Base-by-base conservation (phyloP, 2,329 filamentous ascomycete species). In the Alternaria gansuensis region DNA sequence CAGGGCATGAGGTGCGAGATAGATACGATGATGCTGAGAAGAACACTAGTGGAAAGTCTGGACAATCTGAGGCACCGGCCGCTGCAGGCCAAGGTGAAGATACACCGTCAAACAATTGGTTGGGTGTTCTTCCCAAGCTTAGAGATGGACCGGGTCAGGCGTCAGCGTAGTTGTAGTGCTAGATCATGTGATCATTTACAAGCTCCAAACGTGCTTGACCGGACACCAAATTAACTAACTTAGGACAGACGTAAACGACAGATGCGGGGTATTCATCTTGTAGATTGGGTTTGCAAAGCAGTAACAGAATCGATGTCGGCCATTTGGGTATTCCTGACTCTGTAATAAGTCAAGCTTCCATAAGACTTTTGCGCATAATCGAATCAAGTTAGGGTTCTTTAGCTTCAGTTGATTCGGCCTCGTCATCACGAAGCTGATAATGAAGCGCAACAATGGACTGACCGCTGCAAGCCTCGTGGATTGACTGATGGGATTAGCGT, bases 71-170 rank as follows among this genome's bases (percentile, higher is more conserved):
- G 41, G 29, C 46, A 23, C 41, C 50, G 10, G 33, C 44, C 31
- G 46, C 49, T 52, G 34, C 51, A 24, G 54, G 24, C 13, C 49
- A 56, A 14, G 48, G 53, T 23, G 51, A 62, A 45, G 55, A 51
- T 28, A 48, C 57, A 29, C 56, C 59, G 37, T 57, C 50, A 29
- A 52, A 58, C n/a, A 65, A 49, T 14, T 64, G 51, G 57, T 39
- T 64, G 31, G 63, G 59, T 24, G 51, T 60, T 39, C 40, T 58
- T 21, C 60, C 63, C 24, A 44, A 54, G 14, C 54, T 65, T 46
- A 58, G 44, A 54, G 36, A 64, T 26, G 60, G 54, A 17, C 54
- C 49, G 28, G 45, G 57, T 14, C 40, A 60, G 44, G 31, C 34
- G 21, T 44, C 24, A 14, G 54, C 29, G 31, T 43, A 54, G 44